A percentile compares a stretch with the other conserved stretches of the same genome.
Conservation (phyloP, 2,329 filamentous ascomycete species). For the Apiospora phragmitis region DNA sequence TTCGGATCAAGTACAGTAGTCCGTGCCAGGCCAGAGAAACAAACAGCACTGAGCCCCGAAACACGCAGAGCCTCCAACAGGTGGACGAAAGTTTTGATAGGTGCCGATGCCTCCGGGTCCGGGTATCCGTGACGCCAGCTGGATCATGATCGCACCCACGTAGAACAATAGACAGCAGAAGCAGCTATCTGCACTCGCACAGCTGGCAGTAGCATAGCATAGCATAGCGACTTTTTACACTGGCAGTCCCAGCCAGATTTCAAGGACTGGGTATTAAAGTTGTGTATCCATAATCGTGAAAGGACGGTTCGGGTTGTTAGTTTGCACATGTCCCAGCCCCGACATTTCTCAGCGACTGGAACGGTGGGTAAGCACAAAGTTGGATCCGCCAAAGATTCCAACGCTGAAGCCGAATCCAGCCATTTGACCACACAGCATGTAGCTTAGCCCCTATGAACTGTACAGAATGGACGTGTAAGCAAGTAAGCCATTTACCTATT, state of each 20-base stretch:
- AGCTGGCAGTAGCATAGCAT: neutral
- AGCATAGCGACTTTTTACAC: neutral
- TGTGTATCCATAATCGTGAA: neutral
- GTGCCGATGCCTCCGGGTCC: neutral
- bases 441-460: neutral
- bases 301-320: neutral
- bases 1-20: neutral
- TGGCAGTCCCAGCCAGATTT: neutral
- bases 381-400: neutral
- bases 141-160: too few species aligned
- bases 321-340: slow-evolving; percentile 1
- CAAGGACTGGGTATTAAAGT: neutral
- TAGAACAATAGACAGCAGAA: neutral
- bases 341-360: neutral
- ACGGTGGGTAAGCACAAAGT: neutral
- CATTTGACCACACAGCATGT: neutral
- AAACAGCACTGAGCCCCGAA: neutral
- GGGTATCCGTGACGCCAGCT: neutral
- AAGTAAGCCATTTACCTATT: neutral
- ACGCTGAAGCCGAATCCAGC: neutral
- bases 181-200: neutral
- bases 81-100: neutral
- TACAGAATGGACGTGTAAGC: neutral
- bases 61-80: neutral
- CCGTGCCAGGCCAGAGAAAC: neutral